phyloP scores from a whole-genome alignment of 2,329 filamentous ascomycete species.

The Sarocladiaceae sp. region DNA sequence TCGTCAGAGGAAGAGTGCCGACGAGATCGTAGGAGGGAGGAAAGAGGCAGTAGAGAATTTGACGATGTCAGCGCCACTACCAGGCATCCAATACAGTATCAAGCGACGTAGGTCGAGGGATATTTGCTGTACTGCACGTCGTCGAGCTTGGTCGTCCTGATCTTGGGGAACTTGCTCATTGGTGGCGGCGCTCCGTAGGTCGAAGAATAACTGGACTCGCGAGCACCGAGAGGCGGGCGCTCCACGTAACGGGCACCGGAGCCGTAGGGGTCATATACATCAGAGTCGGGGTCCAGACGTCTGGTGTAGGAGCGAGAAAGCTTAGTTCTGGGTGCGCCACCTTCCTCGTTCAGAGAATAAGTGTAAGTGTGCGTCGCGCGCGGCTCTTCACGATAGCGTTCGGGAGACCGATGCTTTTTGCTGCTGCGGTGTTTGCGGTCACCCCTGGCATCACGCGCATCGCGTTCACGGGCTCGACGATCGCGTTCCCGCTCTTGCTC shows the following conservation, averaged over 20 bases:
- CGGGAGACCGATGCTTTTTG: slow-evolving; percentile 31
- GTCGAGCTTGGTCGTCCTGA: slow-evolving; percentile 28
- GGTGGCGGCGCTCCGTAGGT: slow-evolving; percentile 13
- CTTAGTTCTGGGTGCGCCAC: slow-evolving; percentile 18
- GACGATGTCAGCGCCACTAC: neutral
- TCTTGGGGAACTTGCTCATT: slow-evolving; percentile 20
- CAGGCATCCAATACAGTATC: neutral
- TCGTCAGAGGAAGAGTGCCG: neutral
- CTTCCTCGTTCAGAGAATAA: slow-evolving; percentile 2
- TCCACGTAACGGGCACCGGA: slow-evolving; percentile 20
- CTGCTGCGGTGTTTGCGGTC: slow-evolving; percentile 31
- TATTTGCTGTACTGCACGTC: slow-evolving; percentile 28
- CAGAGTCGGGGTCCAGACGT: slow-evolving; percentile 19
- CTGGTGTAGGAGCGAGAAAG: slow-evolving; percentile 21
- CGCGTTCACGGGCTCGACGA: neutral
- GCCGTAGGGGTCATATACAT: slow-evolving; percentile 20
- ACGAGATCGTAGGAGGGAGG: slow-evolving; percentile 3
- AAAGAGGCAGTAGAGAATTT: neutral
- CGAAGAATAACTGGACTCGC: slow-evolving; percentile 26
- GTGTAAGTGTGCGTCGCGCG: neutral
- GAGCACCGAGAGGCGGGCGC: slow-evolving; percentile 23
- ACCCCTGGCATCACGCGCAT: slow-evolving; percentile 15
- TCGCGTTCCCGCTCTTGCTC: slow-evolving; percentile 14
- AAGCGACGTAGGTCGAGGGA: slow-evolving; percentile 7
- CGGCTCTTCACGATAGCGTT: slow-evolving; percentile 13